These are phyloP conservation scores for Solanum medicagineum DNA, from an alignment of 257 asterid species.

Conservation along the genomic window DNA sequence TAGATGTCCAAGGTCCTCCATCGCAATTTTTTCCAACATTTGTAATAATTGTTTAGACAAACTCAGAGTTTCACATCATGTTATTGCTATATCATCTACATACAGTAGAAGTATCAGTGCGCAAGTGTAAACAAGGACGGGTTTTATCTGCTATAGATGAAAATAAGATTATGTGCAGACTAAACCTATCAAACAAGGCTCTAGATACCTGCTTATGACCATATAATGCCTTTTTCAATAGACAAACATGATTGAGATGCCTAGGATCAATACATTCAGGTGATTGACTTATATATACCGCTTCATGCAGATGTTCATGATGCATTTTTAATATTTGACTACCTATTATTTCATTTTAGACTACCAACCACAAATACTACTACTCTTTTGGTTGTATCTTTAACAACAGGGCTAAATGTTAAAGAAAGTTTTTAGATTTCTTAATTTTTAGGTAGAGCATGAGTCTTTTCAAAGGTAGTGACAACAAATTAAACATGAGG, in stretches of 20 bases:
- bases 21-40: background rate
- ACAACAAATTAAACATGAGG: too few relatives aligned
- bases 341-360: too few relatives aligned
- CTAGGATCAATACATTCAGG: background rate
- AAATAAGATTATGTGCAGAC: background rate
- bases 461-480: too few relatives aligned
- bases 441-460: too few relatives aligned
- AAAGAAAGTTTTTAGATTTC: too few relatives aligned
- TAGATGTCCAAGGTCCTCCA: background rate
- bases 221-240: background rate
- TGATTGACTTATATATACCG: background rate
- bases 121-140: background rate
- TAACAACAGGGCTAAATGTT: too few relatives aligned
- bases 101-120: background rate
- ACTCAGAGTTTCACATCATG: background rate
- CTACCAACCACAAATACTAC: too few relatives aligned
- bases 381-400: too few relatives aligned
- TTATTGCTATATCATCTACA: too few relatives aligned
- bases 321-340: background rate
- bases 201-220: background rate
- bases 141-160: background rate
- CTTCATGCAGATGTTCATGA: background rate
- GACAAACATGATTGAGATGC: background rate
- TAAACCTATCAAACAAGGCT: background rate
- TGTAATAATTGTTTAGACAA: background rate